Percentiles rank a stretch among this genome's conserved stretches.
Evolutionary conservation across 257 asterid species (phyloP).

Genomic region (Linderniella brevidens): DNA sequence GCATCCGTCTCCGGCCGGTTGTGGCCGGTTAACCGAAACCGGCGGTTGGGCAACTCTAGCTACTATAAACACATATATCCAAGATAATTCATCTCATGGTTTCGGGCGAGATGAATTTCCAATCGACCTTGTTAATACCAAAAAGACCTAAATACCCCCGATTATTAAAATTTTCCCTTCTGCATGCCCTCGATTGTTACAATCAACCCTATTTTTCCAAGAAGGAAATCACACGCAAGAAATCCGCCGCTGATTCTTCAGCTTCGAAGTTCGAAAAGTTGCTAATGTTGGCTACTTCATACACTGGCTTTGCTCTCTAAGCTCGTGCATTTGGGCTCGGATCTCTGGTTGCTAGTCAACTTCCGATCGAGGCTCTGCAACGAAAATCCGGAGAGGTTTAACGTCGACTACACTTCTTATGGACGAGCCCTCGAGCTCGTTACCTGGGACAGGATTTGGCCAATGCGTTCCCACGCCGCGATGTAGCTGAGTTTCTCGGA

Average conservation of each 20-base stretch:
- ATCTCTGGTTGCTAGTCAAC: slow-evolving; percentile 70
- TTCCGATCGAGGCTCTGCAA: slow-evolving; percentile 76
- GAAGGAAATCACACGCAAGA: slow-evolving; percentile 44
- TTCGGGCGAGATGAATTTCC: too few relatives aligned
- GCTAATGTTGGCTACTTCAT: slow-evolving; percentile 69
- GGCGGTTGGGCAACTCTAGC: too few relatives aligned
- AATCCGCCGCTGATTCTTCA: slow-evolving; percentile 23
- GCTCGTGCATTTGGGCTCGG: slow-evolving; percentile 72
- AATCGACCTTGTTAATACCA: too few relatives aligned
- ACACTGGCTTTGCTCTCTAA: slow-evolving; percentile 48
- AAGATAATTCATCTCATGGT: too few relatives aligned
- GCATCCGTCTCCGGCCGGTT: too few relatives aligned
- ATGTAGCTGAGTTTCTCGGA: slow-evolving; percentile 26
- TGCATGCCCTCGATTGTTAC: too few relatives aligned
- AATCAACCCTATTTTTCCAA: slow-evolving; percentile 36
- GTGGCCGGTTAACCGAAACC: too few relatives aligned
- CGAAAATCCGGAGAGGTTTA: slow-evolving; percentile 63
- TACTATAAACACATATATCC: too few relatives aligned
- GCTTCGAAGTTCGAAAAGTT: slow-evolving; percentile 69
- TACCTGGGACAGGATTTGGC: slow-evolving; percentile 52
- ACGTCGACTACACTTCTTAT: slow-evolving; percentile 64
- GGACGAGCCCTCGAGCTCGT: slow-evolving; percentile 90
- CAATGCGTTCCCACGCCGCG: slow-evolving; percentile 23
- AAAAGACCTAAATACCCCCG: too few relatives aligned
- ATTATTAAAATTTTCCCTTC: too few relatives aligned